Evolutionary conservation across 768 basidiomycete genomes (phyloP), one percentile per base, ranked within the genome.

Genomic region (Boletus subcaerulescens): DNA sequence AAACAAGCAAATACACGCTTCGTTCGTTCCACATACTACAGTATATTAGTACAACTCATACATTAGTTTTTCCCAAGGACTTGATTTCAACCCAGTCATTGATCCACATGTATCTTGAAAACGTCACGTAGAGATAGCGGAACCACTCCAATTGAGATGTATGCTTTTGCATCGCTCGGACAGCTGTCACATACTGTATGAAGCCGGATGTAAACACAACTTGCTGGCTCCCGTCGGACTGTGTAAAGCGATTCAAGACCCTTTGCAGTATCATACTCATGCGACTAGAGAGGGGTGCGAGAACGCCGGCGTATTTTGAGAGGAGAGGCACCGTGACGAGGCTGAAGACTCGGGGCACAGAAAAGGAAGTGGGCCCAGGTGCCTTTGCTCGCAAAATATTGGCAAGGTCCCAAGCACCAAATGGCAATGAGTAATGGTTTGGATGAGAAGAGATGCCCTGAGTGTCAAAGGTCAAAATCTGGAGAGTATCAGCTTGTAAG

Each of bases 51-150:
- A 39, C 40, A 38, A 46, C 33, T 42, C 36, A 53, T 20, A 40
- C 14, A 35, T 14, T 35, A 14, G 11, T 35, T 35, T 35, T 35
- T 11, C 29, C 29, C 33, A 35, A 35, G 12, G 60, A 29, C 31
- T 35, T 13, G 24, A 89, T 63, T 66, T 85, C 80, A 3, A 77
- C 75, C 82, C 91, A 91, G 59, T 90, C 86, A 58, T 94, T 94
- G 26, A 90, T 82, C 93, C 94, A 96, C 91, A 96, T 89, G 65
- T 94, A 93, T 53, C 87, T 79, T 17, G 91, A 93, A 65, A 87
- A 90, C 20, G 72, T 59, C 38, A 95, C 76, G 65, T 93, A 90
- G 52, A 94, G 72, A 82, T 88, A 92, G 40, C 94, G 81, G 74
- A 93, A 96, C 93, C 93, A 95, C 41, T 84, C 82, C 55, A 92